Evolutionary conservation across 176 grass and related monocot genomes (phyloP).

Genomic region (Miscanthus lutarioriparius): DNA sequence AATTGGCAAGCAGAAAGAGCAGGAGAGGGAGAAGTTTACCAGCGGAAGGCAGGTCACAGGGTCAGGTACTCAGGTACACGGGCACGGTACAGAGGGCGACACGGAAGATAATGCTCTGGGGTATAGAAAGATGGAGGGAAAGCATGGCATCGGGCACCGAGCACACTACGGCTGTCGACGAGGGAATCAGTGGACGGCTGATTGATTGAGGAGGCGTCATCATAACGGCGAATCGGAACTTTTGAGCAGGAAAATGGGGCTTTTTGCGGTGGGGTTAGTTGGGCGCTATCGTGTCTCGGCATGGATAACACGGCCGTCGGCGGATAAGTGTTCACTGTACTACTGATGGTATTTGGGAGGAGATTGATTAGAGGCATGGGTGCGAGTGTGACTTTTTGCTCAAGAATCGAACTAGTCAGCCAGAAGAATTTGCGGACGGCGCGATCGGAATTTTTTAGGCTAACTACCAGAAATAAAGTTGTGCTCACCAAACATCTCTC

Average conservation of each 20-base stretch:
- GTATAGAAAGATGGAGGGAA: constrained; percentile 22
- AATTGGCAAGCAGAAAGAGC: background rate
- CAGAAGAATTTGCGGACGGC: background rate
- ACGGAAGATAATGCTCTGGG: too few relatives aligned
- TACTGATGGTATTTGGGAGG: background rate
- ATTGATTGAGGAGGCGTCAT: constrained; percentile 19
- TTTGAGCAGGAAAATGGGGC: constrained; percentile 36
- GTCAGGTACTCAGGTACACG: too few relatives aligned
- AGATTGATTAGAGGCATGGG: background rate
- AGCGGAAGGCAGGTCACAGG: too few relatives aligned
- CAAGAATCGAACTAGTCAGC: background rate
- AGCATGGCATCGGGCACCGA: constrained; percentile 4
- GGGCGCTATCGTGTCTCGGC: background rate
- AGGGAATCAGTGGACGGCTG: constrained; percentile 41
- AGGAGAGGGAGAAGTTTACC: background rate
- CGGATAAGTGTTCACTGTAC: constrained; percentile 10
- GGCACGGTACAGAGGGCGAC: too few relatives aligned
- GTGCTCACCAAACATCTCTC: background rate
- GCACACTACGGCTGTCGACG: constrained; percentile 14
- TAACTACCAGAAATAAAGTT: background rate
- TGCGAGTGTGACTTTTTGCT: background rate
- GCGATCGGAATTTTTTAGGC: background rate
- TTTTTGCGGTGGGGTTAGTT: constrained; percentile 43
- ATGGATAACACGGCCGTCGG: background rate
- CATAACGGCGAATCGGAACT: constrained; percentile 26